These are phyloP conservation scores for Musa acuminata DNA, from an alignment of 176 grass and related monocot genomes.

Conservation along the genomic window DNA sequence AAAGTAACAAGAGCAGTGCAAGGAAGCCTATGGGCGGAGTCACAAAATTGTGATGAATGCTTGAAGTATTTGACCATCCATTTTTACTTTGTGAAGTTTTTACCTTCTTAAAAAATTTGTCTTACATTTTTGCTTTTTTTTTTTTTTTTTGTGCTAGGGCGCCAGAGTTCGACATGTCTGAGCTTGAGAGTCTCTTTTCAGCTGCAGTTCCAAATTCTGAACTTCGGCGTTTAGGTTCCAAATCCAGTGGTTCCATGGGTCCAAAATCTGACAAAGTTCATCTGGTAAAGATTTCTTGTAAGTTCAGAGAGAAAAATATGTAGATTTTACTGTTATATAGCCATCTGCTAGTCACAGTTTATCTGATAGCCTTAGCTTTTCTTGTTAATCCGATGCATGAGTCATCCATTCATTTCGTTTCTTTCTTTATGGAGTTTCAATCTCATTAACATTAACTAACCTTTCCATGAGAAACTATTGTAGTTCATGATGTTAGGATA, in stretches of 20 bases:
- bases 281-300: conserved; percentile 43
- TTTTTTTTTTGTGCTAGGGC: conserved; percentile 32
- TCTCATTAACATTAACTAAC: neutral
- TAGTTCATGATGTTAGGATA: neutral
- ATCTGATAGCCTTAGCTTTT: neutral
- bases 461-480: neutral
- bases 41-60: conserved; percentile 62
- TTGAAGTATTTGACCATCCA: conserved; percentile 38
- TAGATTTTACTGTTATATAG: neutral
- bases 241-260: conserved; percentile 42
- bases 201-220: conserved; percentile 60
- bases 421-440: neutral
- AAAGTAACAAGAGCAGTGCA: conserved; percentile 99
- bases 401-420: neutral
- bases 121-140: conserved; percentile 9
- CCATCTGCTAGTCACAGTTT: neutral
- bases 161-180: conserved; percentile 94
- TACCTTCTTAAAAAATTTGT: neutral
- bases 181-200: conserved; percentile 94
- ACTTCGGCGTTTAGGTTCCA: conserved; percentile 45
- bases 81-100: neutral
- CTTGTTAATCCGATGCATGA: neutral
- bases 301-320: neutral
- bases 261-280: conserved; percentile 88
- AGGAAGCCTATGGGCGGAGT: conserved; percentile 86